Base-by-base conservation (phyloP, 106 monocot species). In the Xerophyta viscosa region DNA sequence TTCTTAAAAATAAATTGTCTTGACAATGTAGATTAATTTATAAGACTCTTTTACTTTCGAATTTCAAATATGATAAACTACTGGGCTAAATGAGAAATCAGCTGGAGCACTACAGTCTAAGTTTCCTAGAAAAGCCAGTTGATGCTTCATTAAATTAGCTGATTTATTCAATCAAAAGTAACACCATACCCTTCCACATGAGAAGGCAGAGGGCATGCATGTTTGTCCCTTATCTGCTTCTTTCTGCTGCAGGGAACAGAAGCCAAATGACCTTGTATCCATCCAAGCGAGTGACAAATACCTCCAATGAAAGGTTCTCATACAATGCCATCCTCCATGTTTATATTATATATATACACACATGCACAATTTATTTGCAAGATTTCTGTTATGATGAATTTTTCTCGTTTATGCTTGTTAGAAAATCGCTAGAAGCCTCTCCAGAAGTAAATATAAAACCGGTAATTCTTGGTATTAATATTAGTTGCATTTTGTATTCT, bases 401-500 rank as follows among this genome's bases (percentile, higher is more conserved):
- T n/a, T n/a, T n/a, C n/a, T n/a, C n/a, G n/a, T n/a, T n/a, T 29
- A n/a, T n/a, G n/a, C 57, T 61, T 65, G 62, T 53, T 79, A 92
- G 92, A 59, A 86, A 30, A 58, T 61, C 57, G 21, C 41, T 62
- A 19, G 61, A 56, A 50, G 28, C 31, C 47, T 68, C 68, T 18
- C 45, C 71, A 48, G 54, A 29, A 24, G 41, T 47, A 56, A 26
- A 48, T 22, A 46, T 3, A 11, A 31, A 65, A 55, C 8, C 36
- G 73, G 89, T 89, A 77, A 41, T 14, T 44, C n/a, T n/a, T 46
- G 76, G 91, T n/a, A n/a, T n/a, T n/a, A n/a, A n/a, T n/a, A n/a
- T n/a, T n/a, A n/a, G n/a, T n/a, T n/a, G n/a, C n/a, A 52, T 61
- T 51, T 49, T 39, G 4, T 64, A 29, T 31, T 17, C 30, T 18